Conservation (phyloP, 2,329 filamentous ascomycete species). For the Botrytis cinerea region DNA sequence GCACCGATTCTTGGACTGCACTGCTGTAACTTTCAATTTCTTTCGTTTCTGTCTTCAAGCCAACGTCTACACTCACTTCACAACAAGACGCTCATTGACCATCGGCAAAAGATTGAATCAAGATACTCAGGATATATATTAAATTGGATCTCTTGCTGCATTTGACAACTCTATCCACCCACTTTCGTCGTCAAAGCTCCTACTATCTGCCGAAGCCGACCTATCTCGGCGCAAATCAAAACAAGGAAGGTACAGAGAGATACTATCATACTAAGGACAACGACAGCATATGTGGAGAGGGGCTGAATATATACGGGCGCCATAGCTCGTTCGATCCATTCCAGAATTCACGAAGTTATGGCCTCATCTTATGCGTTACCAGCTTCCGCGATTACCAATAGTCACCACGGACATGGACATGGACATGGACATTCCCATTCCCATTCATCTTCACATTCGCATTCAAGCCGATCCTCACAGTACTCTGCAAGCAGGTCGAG, state of each 20-base stretch:
- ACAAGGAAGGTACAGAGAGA: background rate
- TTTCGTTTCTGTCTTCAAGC: background rate
- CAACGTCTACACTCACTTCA: background rate
- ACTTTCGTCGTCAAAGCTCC: conserved; percentile 18
- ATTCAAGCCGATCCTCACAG: conserved; percentile 34
- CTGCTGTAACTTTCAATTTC: background rate
- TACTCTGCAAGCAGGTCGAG: conserved; percentile 32
- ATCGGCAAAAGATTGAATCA: background rate
- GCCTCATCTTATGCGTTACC: conserved; percentile 43
- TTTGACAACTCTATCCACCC: background rate
- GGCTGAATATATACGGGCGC: conserved; percentile 26
- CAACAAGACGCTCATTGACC: background rate
- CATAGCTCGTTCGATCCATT: conserved; percentile 30
- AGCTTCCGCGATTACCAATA: conserved; percentile 40
- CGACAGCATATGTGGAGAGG: conserved; percentile 8
- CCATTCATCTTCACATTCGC: conserved; percentile 41
- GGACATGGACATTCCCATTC: conserved; percentile 42
- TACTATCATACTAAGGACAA: background rate
- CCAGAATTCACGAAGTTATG: conserved; percentile 33
- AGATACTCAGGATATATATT: background rate
- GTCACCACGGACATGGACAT: conserved; percentile 39
- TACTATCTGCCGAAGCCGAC: background rate
- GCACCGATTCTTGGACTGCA: background rate
- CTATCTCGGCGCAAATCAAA: conserved; percentile 14
- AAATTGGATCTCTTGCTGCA: background rate